Percentiles rank a stretch among this genome's conserved stretches.
Evolutionary conservation across 2,329 filamentous ascomycete genomes (phyloP).

Genomic region (Blastomyces parvus): DNA sequence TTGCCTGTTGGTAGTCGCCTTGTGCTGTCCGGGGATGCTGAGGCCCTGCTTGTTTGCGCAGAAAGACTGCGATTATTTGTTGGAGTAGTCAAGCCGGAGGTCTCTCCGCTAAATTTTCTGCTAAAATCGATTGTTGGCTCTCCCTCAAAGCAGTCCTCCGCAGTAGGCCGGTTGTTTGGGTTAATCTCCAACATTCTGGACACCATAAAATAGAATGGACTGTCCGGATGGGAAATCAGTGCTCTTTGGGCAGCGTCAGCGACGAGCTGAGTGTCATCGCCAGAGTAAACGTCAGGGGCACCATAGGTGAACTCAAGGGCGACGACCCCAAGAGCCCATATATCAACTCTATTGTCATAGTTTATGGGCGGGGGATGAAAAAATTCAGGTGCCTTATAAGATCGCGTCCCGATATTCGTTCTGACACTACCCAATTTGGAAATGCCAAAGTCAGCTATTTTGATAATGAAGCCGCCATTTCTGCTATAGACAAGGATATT

Average conservation of each 20-base stretch:
- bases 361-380: no score
- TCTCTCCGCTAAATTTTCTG: not conserved
- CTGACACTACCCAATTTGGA: slow-evolving; percentile 1
- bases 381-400: slow-evolving; percentile 8
- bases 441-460: slow-evolving; percentile 17
- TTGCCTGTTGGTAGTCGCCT: not conserved
- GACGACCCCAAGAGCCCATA: slow-evolving; percentile 18
- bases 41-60: not conserved
- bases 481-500: slow-evolving; percentile 17
- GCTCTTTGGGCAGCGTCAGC: not conserved
- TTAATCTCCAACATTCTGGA: not conserved
- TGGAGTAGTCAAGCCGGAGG: not conserved
- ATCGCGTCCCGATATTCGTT: not conserved
- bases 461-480: slow-evolving; percentile 5
- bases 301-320: slow-evolving; percentile 10
- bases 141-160: not conserved
- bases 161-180: not conserved
- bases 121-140: not conserved
- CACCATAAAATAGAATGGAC: not conserved
- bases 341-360: slow-evolving; percentile 15
- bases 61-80: not conserved
- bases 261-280: not conserved
- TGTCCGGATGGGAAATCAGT: not conserved
- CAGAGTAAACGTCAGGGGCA: not conserved
- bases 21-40: not conserved